Percentiles rank a stretch among this genome's conserved stretches.
Evolutionary conservation across 208 protist species (phyloP).

Genomic region (Novymonas esmeraldas): DNA sequence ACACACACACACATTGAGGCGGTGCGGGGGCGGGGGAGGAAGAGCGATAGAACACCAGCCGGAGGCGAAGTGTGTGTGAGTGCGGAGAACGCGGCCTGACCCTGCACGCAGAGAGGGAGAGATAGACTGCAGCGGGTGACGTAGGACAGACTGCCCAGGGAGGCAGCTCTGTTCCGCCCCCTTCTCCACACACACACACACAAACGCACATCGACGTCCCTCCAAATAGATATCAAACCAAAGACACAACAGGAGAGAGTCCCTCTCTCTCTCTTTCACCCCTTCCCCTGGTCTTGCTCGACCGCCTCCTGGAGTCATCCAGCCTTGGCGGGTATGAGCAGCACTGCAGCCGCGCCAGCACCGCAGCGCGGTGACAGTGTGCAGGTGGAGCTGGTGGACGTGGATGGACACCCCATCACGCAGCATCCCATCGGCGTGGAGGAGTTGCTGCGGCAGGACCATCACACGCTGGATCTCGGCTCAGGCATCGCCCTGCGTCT

Average conservation of each 20-base stretch:
- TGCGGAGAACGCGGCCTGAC: too few relatives aligned
- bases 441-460: slow-evolving; percentile 59
- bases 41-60: too few relatives aligned
- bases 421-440: slow-evolving; percentile 70
- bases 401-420: slow-evolving; percentile 49
- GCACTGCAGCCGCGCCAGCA: not conserved
- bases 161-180: too few relatives aligned
- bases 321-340: not conserved
- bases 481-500: slow-evolving; percentile 70
- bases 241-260: slow-evolving; percentile 6
- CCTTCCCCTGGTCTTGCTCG: not conserved
- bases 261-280: not conserved
- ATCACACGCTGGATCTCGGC: slow-evolving; percentile 55
- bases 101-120: too few relatives aligned
- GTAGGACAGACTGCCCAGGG: too few relatives aligned
- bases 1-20: too few relatives aligned
- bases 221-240: too few relatives aligned
- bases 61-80: too few relatives aligned
- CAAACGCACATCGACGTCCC: slow-evolving; percentile 3
- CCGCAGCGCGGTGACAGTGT: slow-evolving; percentile 31
- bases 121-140: too few relatives aligned
- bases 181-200: too few relatives aligned
- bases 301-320: not conserved
- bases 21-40: too few relatives aligned
- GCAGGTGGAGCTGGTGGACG: slow-evolving; percentile 71